Evolutionary conservation across 2,329 filamentous ascomycete species (phyloP).

Genomic region (Aspergillus persii): DNA sequence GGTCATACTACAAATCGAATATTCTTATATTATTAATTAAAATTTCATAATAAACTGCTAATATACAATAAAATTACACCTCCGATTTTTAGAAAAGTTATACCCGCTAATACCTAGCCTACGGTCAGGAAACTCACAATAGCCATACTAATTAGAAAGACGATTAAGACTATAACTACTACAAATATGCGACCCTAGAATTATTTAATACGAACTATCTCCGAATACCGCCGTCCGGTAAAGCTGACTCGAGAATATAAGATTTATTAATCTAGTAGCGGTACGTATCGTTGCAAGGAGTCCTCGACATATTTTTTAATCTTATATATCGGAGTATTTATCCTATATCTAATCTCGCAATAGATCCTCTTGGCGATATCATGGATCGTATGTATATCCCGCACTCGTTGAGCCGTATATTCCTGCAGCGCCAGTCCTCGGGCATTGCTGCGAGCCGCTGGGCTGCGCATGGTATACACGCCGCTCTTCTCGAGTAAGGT

Average conservation of each 20-base stretch:
- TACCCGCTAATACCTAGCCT: too few relatives aligned
- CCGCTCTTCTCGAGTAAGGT: conserved; percentile 70
- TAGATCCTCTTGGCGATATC: conserved; percentile 90
- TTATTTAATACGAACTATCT: conserved; percentile 69
- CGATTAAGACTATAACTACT: not conserved
- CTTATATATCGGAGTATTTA: conserved; percentile 73
- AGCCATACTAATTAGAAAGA: not conserved
- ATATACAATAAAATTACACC: too few relatives aligned
- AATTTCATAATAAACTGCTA: too few relatives aligned
- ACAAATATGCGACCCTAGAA: conserved; percentile 63
- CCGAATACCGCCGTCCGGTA: conserved; percentile 85
- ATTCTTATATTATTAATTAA: too few relatives aligned
- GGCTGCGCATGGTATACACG: conserved; percentile 31
- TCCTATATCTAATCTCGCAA: conserved; percentile 85
- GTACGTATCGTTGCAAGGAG: conserved; percentile 71
- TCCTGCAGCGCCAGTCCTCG: conserved; percentile 59
- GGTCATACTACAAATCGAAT: too few relatives aligned
- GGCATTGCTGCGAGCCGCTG: conserved; percentile 47
- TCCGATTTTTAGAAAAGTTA: too few relatives aligned
- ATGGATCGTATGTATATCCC: conserved; percentile 86
- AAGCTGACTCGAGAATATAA: conserved; percentile 93
- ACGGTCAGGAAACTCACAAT: not conserved
- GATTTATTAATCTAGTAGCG: conserved; percentile 79
- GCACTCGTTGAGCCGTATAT: conserved; percentile 71
- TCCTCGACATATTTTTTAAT: conserved; percentile 86